Evolutionary conservation across 2,329 filamentous ascomycete genomes (phyloP).

Genomic region (Cladosporium cucumerinum): DNA sequence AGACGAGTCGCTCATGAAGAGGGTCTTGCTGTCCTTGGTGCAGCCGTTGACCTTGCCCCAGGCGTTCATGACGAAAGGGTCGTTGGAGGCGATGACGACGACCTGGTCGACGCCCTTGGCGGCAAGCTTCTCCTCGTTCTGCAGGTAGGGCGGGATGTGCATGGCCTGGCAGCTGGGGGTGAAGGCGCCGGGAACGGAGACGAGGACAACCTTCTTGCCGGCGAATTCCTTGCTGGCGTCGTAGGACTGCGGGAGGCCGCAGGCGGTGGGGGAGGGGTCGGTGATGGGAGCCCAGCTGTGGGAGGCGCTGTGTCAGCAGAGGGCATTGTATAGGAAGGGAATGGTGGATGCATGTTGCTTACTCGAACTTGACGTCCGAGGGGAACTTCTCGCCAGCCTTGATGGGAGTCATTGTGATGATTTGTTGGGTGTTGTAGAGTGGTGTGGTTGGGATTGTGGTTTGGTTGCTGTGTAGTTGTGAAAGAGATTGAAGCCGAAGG

Average conservation of each 20-base stretch:
- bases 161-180: conserved; percentile 79
- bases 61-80: conserved; percentile 81
- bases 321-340: background rate
- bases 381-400: conserved; percentile 83
- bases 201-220: conserved; percentile 68
- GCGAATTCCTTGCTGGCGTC: conserved; percentile 74
- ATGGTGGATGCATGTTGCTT: conserved; percentile 34
- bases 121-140: conserved; percentile 67
- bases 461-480: background rate
- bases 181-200: conserved; percentile 73
- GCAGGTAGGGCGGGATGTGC: conserved; percentile 78
- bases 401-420: conserved; percentile 59
- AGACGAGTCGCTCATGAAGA: conserved; percentile 75
- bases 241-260: conserved; percentile 74
- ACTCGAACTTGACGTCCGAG: conserved; percentile 72
- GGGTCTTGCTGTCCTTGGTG: conserved; percentile 66
- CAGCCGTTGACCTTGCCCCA: conserved; percentile 87
- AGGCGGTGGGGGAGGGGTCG: conserved; percentile 67
- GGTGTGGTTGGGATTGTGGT: background rate
- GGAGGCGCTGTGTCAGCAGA: conserved; percentile 6
- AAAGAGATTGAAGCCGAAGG: background rate
- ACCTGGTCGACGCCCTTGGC: conserved; percentile 79
- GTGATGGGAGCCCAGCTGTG: conserved; percentile 73
- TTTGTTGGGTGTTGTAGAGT: background rate
- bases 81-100: conserved; percentile 79